Evolutionary conservation across 345 rosid species (phyloP), one percentile per base, ranked within the genome.

Genomic region (Eucalyptus microcorys): DNA sequence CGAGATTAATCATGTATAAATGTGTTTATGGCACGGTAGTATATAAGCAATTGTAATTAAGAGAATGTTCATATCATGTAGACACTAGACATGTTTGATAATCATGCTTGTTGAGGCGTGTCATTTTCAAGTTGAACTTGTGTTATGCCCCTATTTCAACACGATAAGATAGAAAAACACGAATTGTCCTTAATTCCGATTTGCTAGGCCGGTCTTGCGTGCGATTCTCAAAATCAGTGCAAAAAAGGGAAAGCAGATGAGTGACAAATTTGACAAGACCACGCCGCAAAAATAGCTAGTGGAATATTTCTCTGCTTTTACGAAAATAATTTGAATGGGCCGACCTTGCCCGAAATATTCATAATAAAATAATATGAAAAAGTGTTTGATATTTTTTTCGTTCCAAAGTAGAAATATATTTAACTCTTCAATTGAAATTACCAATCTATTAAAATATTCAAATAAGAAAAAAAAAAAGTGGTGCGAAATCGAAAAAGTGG

Each of bases 1-100:
- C 0, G 5, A n/a, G 10, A 64, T 30, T 14, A 27, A 61, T 13
- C 8, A 0, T 27, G 5, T n/a, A 64, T n/a, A n/a, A 1, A n/a
- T n/a, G 21, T 8, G 3, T 8, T 32, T 32, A 68, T 68, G 37
- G 19, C 24, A 34, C 2, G 5, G 4, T 50, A 7, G 13, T 68
- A 16, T 32, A 16, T 34, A 16, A 16, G 24, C 7, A 4, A 2
- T 17, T 4, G 10, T 16, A 68, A 32, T 8, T 32, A 16, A 21
- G 22, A 32, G 42, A 34, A 8, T 2, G 2, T 16, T 16, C 7
- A 2, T 17, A 10, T 68, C 42, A 21, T 68, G 12, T 16, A 2
- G 80, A 17, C 1, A 8, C 22, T 9, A 1, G 42, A 4, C 24
- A 34, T 8, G 12, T 68, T 17, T 5, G 12, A 68, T 17, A 32